Conservation (phyloP, 768 basidiomycete genomes). For the Suillus subaureus region DNA sequence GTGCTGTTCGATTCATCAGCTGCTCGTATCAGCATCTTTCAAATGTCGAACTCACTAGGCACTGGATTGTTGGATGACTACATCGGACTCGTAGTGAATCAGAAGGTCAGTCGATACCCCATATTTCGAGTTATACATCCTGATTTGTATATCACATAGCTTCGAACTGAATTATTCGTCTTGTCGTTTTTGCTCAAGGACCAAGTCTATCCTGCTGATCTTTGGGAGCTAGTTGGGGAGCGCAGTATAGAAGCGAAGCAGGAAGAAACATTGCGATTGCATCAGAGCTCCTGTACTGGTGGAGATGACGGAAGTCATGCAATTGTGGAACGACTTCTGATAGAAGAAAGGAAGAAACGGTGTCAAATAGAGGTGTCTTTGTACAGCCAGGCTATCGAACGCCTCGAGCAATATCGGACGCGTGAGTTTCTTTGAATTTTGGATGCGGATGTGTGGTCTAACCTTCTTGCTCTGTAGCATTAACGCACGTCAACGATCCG, state of each 20-base stretch:
- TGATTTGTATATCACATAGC: not conserved
- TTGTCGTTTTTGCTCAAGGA: not conserved
- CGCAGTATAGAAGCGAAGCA: not conserved
- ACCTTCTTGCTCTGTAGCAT: not conserved
- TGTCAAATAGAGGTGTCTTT: constrained; percentile 4
- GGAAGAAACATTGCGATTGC: not conserved
- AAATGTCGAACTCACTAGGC: not conserved
- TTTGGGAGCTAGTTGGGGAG: not conserved
- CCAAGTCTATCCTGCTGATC: not conserved
- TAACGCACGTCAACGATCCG: not conserved
- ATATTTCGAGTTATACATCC: not conserved
- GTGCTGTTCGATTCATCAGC: not conserved
- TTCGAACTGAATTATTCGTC: not conserved
- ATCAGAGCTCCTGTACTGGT: not conserved
- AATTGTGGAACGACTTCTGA: not conserved
- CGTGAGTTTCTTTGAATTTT: not conserved
- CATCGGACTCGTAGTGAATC: not conserved
- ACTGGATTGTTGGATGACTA: not conserved
- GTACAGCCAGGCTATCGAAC: constrained; percentile 1
- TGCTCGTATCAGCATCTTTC: not conserved
- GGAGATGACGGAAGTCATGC: constrained; percentile 3
- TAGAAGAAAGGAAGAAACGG: constrained; percentile 4
- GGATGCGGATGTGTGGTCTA: not conserved
- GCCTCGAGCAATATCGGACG: not conserved
- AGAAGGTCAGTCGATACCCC: not conserved